Evolutionary conservation across 176 grass and related monocot species (phyloP).

Genomic region (Hordeum marinum): DNA sequence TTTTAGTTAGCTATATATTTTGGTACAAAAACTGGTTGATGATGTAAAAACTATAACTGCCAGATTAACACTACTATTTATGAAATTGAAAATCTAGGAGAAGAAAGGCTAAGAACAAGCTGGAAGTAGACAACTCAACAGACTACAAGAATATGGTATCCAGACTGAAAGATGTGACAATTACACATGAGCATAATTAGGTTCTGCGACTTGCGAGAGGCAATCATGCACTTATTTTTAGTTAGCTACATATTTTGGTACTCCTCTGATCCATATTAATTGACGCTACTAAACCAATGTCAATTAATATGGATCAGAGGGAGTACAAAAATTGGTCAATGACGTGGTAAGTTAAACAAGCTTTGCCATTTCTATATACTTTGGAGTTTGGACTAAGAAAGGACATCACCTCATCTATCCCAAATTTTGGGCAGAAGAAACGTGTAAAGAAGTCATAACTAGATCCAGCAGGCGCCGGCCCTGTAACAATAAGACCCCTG

Average conservation of each 20-base stretch:
- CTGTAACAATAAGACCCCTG: slow-evolving; percentile 57
- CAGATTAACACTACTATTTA: not conserved
- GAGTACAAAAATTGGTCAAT: not conserved
- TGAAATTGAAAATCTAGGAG: not conserved
- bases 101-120: not conserved
- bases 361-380: not conserved
- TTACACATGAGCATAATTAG: not conserved
- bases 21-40: too few species aligned
- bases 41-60: too few species aligned
- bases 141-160: not conserved
- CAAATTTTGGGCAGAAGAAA: slow-evolving; percentile 59
- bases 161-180: not conserved
- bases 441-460: slow-evolving; percentile 73
- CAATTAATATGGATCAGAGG: too few species aligned
- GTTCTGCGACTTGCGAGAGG: not conserved
- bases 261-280: too few species aligned
- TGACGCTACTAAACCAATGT: too few species aligned
- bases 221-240: not conserved
- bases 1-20: not conserved
- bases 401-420: slow-evolving; percentile 63
- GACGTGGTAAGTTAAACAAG: not conserved
- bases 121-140: not conserved
- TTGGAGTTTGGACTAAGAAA: not conserved
- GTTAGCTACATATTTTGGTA: not conserved
- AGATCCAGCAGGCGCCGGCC: slow-evolving; percentile 51